Conservation (phyloP, 768 basidiomycete genomes). For the Boletellus sp. region DNA sequence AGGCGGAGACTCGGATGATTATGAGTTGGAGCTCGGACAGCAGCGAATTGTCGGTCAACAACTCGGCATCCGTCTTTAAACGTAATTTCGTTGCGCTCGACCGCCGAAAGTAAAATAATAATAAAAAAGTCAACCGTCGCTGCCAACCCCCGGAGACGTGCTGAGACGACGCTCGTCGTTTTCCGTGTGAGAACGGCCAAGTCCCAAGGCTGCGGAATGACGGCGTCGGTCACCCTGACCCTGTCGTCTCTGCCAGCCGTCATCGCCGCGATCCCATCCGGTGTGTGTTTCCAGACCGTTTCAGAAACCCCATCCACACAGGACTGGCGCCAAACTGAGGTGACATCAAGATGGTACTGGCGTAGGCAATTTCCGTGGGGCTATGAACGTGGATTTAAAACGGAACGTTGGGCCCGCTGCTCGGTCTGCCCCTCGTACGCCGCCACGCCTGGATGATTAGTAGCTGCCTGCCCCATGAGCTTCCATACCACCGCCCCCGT, state of each 20-base stretch:
- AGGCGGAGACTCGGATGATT: conserved; percentile 18
- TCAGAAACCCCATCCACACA: conserved; percentile 1
- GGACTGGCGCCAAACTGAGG: conserved; percentile 7
- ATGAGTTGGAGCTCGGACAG: neutral
- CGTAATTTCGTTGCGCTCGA: conserved; percentile 9
- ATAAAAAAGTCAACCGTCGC: neutral
- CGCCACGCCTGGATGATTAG: too few relatives aligned
- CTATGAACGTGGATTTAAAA: conserved; percentile 1
- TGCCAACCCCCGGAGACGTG: neutral
- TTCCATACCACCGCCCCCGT: neutral
- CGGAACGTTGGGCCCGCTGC: conserved; percentile 7
- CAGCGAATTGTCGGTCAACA: too few relatives aligned
- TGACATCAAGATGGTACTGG: conserved; percentile 5
- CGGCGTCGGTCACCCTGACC: neutral
- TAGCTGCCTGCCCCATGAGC: neutral
- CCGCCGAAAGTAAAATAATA: neutral
- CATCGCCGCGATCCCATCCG: conserved; percentile 3
- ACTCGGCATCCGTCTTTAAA: neutral
- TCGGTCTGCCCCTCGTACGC: neutral
- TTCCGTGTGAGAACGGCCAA: conserved; percentile 3
- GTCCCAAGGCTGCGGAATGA: conserved; percentile 10
- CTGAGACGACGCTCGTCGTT: conserved; percentile 6
- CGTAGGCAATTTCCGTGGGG: neutral
- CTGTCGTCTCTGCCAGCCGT: neutral
- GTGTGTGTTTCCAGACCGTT: conserved; percentile 1